Evolutionary conservation across 495 filamentous ascomycete genomes (phyloP), one percentile per base, ranked within the genome.

Genomic region (Penicillium verhagenii): DNA sequence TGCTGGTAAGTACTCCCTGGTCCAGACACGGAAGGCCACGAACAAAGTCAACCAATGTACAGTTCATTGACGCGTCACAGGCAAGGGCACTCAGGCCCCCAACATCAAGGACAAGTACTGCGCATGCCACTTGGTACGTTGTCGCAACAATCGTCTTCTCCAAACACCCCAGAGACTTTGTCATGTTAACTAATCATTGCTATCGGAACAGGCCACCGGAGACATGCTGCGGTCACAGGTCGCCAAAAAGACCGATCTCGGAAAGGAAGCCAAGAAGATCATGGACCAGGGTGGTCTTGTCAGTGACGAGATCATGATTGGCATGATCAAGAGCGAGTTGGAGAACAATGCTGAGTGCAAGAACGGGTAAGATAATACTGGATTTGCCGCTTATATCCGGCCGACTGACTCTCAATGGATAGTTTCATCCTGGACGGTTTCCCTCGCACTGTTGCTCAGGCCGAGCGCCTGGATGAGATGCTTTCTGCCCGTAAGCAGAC

Each of bases 371-470:
- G 60, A 59, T 8, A 18, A 13, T 31, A 13, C 8, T 16, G 10
- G n/a, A 18, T 14, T 19, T 53, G 23, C 51, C 43, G 31, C 37
- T 21, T n/a, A 42, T 19, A 20, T 26, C 20, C 25, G 37, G 37
- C 20, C 18, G 24, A 37, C 54, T 70, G 50, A 69, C 57, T 57
- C 48, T 40, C 31, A 33, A 57, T 33, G 18, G 25, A 53, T 66
- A 98, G 94, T 63, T 98, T 98, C 81, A 98, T 98, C 64, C 88
- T 98, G 68, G 94, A 98, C 69, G 94, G 94, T 60, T 98, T 98
- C 83, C 94, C 94, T 24, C 88, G 94, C 58, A 98, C 94, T 16
- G 92, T 97, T 51, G 84, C 91, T 35, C 94, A 98, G 76, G 94
- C 94, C 43, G 88, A 96, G 72, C 86, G 91, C 60, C 86, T 98